Evolutionary conservation across 306 rosid species (phyloP), one percentile per base, ranked within the genome.

Genomic region (Casuarina glauca): DNA sequence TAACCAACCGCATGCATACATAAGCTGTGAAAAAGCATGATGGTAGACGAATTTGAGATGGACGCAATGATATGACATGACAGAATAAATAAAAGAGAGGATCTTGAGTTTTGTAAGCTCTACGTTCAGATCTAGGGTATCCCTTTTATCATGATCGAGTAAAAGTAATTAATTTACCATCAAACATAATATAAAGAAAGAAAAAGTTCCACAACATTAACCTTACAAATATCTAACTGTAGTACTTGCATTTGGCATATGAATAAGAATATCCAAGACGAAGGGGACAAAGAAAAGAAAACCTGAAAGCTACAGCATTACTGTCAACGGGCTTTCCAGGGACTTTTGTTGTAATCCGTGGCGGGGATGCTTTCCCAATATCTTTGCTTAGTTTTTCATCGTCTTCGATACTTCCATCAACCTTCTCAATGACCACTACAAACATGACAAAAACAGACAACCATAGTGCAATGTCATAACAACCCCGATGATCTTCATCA

Each of bases 191-290:
- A 19, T 20, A n/a, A 17, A 53, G 64, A 13, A 55, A 10, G 54
- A 70, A 62, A 43, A 83, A 49, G n/a, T n/a, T 57, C 11, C 38
- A 42, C 1, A 12, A 32, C 5, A 0, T 36, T 72, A 76, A 49
- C 74, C 48, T 12, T 70, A 52, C 38, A 57, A 41, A 60, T n/a
- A 1, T 73, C 73, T 13, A 35, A 63, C 63, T 80, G 44, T 68
- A 76, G 62, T 76, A 76, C 41, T 49, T 66, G 61, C 67, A 78
- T 57, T 80, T 60, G 57, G 84, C 61, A 77, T 77, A 70, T 54
- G 63, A 78, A 72, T 20, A 70, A 77, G 87, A 74, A 80, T 83
- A 86, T 83, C 58, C 87, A 53, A 49, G 78, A 39, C 63, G 58
- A 81, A 77, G 71, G 52, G 13, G 75, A 51, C 73, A 85, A 26